Evolutionary conservation across 768 basidiomycete genomes (phyloP).

Genomic region (Lactarius pseudohatsudake): DNA sequence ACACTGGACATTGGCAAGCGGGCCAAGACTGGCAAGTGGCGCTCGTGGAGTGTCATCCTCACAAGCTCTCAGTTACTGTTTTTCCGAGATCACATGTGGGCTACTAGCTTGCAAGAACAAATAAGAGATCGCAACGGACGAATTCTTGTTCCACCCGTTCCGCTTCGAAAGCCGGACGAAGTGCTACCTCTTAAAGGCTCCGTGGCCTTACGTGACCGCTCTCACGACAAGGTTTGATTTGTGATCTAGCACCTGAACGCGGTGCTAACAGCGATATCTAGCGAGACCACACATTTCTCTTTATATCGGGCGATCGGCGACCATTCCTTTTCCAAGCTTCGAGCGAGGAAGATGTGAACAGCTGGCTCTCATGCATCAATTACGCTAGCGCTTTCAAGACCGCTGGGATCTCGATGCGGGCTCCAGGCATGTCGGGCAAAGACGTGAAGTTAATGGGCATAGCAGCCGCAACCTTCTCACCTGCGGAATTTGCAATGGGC

Average conservation of each 20-base stretch:
- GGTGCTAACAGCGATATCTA: slow-evolving; percentile 1
- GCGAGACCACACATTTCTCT: slow-evolving; percentile 63
- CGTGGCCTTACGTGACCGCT: slow-evolving; percentile 77
- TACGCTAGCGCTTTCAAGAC: slow-evolving; percentile 93
- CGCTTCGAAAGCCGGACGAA: slow-evolving; percentile 78
- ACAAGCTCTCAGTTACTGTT: slow-evolving; percentile 90
- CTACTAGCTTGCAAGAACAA: slow-evolving; percentile 46
- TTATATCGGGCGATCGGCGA: slow-evolving; percentile 73
- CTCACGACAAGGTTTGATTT: slow-evolving; percentile 67
- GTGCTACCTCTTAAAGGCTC: slow-evolving; percentile 73
- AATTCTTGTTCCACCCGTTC: slow-evolving; percentile 40
- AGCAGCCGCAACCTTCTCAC: slow-evolving; percentile 84
- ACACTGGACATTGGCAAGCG: slow-evolving; percentile 73
- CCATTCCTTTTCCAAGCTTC: slow-evolving; percentile 78
- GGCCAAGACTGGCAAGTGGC: slow-evolving; percentile 82
- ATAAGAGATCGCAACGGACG: slow-evolving; percentile 39
- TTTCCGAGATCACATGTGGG: slow-evolving; percentile 73
- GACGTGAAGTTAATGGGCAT: slow-evolving; percentile 79
- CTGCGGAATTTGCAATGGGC: slow-evolving; percentile 61
- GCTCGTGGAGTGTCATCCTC: slow-evolving; percentile 76
- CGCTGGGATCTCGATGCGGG: slow-evolving; percentile 76
- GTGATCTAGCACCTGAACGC: neutral
- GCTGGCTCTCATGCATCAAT: slow-evolving; percentile 91
- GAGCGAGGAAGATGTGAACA: slow-evolving; percentile 71
- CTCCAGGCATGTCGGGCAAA: slow-evolving; percentile 62